Base-by-base conservation (phyloP, 768 basidiomycete species). In the Naematelia aurantialba region DNA sequence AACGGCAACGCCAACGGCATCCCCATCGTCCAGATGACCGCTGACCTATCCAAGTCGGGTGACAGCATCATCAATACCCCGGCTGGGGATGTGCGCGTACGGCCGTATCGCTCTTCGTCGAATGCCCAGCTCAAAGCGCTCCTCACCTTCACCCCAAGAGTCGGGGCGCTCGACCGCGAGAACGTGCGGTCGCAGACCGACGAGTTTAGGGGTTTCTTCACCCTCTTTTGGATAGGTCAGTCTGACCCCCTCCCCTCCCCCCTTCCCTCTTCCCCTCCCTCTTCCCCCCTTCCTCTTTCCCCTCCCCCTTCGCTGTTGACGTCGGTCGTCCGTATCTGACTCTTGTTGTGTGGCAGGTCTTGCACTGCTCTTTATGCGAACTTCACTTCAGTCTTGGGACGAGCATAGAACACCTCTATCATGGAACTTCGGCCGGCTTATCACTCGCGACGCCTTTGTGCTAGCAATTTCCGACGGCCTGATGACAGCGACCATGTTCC, bases 171-270 rank as follows among this genome's bases (percentile, higher is more conserved):
- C 67, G 92, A 98, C 77, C 87, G 84, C 48, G 80, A 81, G 61
- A 94, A 96, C 73, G 83, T 85, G 69, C 75, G 78, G 11, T 87
- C 87, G 21, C 83, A 84, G 27, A 76, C 82, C 10, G 94, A 98
- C 76, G 87, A 91, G 76, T 96, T 96, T 76, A 83, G 92, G 51
- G 94, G 94, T 1, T 98, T 98, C 80, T 97, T 91, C 78, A 85
- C 88, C 2, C 82, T 98, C 51, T 98, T 98, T 79, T 98, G 96
- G 81, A 78, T 81, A 31, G 74, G 74, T 70, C 54, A 62, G 68
- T 72, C 12, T 5, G 21, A 14, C 50, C 13, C 11, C 29, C 13
- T 52, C n/a, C 21, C 21, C 14, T 26, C 50, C 27, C 10, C 2
- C 31, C 10, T 11, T 11, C 46, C 3, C 27, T 53, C 30, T 13